phyloP scores from a whole-genome alignment of 352 stramenopile species.

The Thalassiosira exigua region DNA sequence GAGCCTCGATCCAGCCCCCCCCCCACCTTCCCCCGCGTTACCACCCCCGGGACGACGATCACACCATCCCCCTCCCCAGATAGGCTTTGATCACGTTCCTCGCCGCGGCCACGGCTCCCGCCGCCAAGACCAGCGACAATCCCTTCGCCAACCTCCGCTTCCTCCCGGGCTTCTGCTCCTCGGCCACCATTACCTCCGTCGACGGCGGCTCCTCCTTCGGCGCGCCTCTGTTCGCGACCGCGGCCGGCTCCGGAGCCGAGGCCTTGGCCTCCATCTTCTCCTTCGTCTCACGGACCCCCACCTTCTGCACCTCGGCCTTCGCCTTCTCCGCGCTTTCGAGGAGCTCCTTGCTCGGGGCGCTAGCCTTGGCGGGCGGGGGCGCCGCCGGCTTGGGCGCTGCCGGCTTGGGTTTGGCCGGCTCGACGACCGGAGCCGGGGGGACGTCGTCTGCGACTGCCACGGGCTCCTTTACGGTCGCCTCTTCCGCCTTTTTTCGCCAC shows the following conservation, averaged over 20 bases:
- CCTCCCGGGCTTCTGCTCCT: conserved; percentile 1
- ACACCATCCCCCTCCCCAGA: conserved; percentile 24
- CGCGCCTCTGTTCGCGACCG: not conserved
- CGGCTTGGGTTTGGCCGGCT: not conserved
- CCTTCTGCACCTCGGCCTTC: conserved; percentile 16
- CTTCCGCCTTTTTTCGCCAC: not conserved
- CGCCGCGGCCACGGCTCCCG: conserved; percentile 15
- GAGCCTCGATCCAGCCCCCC: too few relatives aligned
- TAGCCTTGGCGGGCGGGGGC: not conserved
- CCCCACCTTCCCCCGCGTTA: too few relatives aligned
- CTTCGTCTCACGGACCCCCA: conserved; percentile 23
- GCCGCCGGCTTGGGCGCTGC: not conserved
- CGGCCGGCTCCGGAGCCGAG: not conserved
- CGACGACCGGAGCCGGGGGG: not conserved
- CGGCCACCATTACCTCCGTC: not conserved
- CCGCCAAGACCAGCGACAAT: conserved; percentile 11
- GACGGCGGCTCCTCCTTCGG: not conserved
- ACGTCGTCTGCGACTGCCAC: not conserved
- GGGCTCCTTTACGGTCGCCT: not conserved
- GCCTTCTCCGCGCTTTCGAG: conserved; percentile 19
- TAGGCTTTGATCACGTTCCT: conserved; percentile 30
- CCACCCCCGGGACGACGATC: too few relatives aligned
- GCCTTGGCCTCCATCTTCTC: conserved; percentile 24
- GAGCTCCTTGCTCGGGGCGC: conserved; percentile 7
- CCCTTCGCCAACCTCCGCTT: conserved; percentile 21